Percentiles rank a stretch among this genome's conserved stretches.
Conservation (phyloP, 2,329 filamentous ascomycete species). For the Bipolaris zeicola region DNA sequence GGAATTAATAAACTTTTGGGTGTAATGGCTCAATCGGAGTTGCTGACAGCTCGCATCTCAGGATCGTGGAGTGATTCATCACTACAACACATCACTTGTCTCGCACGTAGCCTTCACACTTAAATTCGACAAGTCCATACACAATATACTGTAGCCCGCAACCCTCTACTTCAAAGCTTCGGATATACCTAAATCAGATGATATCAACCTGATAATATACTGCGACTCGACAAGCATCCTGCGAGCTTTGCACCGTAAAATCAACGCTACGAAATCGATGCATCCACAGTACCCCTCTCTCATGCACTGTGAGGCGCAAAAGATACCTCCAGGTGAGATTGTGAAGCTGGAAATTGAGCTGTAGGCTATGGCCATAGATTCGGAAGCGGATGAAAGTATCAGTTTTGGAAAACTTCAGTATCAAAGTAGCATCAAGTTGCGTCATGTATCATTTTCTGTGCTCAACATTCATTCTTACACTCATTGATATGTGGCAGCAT, state of each 20-base stretch:
- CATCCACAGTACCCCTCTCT: constrained; percentile 38
- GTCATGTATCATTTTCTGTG: background rate
- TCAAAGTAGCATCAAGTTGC: background rate
- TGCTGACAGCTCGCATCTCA: constrained; percentile 52
- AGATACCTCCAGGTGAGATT: constrained; percentile 42
- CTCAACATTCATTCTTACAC: background rate
- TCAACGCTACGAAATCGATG: constrained; percentile 14
- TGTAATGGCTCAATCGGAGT: constrained; percentile 47
- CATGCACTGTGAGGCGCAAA: constrained; percentile 50
- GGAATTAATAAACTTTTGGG: background rate
- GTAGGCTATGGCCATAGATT: constrained; percentile 50
- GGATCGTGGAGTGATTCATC: constrained; percentile 51
- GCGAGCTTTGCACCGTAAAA: constrained; percentile 19
- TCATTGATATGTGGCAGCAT: background rate
- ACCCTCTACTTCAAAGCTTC: constrained; percentile 6
- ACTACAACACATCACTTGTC: constrained; percentile 31
- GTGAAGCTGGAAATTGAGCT: constrained; percentile 30
- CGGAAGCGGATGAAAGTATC: constrained; percentile 40
- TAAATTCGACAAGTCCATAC: constrained; percentile 24
- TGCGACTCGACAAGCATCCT: constrained; percentile 20
- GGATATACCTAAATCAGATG: constrained; percentile 16
- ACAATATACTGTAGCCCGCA: constrained; percentile 50
- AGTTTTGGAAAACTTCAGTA: background rate
- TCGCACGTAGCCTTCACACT: no score
- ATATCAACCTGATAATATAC: constrained; percentile 12